phyloP scores from a whole-genome alignment of 1,139 yeast genomes.

The Nakaseomyces delphensis region DNA sequence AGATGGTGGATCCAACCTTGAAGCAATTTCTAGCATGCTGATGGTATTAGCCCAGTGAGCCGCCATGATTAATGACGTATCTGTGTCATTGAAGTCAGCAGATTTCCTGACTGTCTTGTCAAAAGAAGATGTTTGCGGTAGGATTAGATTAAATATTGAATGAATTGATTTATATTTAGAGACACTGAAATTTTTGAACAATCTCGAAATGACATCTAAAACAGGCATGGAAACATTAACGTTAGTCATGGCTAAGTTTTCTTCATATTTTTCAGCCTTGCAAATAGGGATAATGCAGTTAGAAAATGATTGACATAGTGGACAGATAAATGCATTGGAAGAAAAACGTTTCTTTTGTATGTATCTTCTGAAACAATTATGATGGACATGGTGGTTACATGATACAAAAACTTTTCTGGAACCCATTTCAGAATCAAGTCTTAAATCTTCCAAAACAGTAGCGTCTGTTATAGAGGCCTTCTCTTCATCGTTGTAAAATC shows the following conservation, averaged over 20 bases:
- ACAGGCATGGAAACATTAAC: conserved; percentile 12
- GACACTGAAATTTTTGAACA: conserved; percentile 14
- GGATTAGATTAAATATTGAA: conserved; percentile 16
- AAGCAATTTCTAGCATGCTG: conserved; percentile 47
- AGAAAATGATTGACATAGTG: conserved; percentile 57
- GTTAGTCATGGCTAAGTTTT: conserved; percentile 11
- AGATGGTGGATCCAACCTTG: conserved; percentile 38
- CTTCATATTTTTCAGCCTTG: conserved; percentile 12
- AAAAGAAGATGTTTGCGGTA: conserved; percentile 20
- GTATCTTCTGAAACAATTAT: conserved; percentile 40
- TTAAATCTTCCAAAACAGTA: conserved; percentile 12
- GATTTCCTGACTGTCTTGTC: conserved; percentile 17
- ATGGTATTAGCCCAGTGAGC: conserved; percentile 46
- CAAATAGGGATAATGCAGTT: conserved; percentile 28
- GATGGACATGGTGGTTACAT: conserved; percentile 67
- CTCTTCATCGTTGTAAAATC: conserved; percentile 24
- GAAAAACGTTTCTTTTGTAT: conserved; percentile 31
- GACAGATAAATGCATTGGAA: conserved; percentile 41
- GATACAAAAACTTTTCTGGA: conserved; percentile 41
- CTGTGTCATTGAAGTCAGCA: conserved; percentile 14
- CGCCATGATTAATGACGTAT: conserved; percentile 23
- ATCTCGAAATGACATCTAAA: conserved; percentile 12
- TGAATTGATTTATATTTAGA: conserved; percentile 14
- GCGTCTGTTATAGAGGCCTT: conserved; percentile 17
- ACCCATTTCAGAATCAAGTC: conserved; percentile 27